These are phyloP conservation scores for Tilletiopsis washingtonensis DNA, from an alignment of 1,284 basidiomycete species.

Conservation along the genomic window DNA sequence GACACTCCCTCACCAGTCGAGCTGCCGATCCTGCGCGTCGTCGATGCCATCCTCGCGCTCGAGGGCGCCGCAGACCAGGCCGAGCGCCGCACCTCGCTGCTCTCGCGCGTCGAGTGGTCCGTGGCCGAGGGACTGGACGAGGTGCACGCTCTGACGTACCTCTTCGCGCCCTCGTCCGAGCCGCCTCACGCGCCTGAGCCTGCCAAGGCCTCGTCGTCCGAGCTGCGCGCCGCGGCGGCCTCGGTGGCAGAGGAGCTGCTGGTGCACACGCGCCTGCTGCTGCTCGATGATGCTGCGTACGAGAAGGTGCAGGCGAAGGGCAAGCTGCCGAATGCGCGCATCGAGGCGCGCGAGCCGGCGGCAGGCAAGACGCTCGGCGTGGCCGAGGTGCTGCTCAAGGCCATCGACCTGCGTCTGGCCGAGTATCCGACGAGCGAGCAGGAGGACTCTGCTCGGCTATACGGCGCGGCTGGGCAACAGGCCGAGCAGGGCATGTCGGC, in stretches of 20 bases:
- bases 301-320: conserved; percentile 59
- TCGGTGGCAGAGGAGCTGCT: conserved; percentile 61
- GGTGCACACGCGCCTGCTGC: conserved; percentile 64
- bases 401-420: conserved; percentile 16
- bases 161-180: conserved; percentile 22
- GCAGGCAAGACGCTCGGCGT: conserved; percentile 5
- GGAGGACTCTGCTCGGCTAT: conserved; percentile 56
- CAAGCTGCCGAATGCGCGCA: conserved; percentile 68
- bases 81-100: conserved; percentile 9
- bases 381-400: conserved; percentile 17
- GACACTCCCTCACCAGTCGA: too few species aligned
- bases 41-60: conserved; percentile 48
- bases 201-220: conserved; percentile 9
- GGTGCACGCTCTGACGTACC: conserved; percentile 31
- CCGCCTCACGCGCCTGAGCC: conserved; percentile 24
- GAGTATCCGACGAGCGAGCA: conserved; percentile 34
- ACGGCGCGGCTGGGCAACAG: conserved; percentile 7
- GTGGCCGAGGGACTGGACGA: conserved; percentile 38
- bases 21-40: conserved; percentile 68
- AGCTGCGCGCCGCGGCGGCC: conserved; percentile 38
- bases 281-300: conserved; percentile 60
- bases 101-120: conserved; percentile 29
- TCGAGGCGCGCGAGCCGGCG: conserved; percentile 50
- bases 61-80: not conserved
- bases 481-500: conserved; percentile 3